phyloP scores from a whole-genome alignment of 108 stramenopile genomes.

The Hondaea fermentalgiana region DNA sequence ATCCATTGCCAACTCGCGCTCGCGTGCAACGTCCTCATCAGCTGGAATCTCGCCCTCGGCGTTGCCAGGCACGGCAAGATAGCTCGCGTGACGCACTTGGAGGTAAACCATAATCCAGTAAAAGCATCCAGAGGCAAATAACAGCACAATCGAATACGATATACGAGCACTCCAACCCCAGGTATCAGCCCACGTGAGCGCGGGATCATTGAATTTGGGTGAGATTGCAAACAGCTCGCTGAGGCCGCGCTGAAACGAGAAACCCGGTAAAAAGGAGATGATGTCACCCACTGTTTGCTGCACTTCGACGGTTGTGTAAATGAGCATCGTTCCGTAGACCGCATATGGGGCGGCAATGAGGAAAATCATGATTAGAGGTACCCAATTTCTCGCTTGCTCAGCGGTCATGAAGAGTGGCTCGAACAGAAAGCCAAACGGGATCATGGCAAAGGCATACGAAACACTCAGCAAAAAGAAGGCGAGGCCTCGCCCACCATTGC shows the following conservation, averaged over 20 bases:
- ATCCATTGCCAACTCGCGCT: slow-evolving; percentile 24
- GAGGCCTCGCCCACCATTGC: background rate
- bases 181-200: slow-evolving; percentile 33
- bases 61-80: background rate
- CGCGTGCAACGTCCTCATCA: slow-evolving; percentile 21
- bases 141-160: slow-evolving; percentile 32
- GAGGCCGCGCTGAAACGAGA: slow-evolving; percentile 45
- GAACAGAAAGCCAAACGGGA: slow-evolving; percentile 41
- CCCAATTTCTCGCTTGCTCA: slow-evolving; percentile 36
- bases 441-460: slow-evolving; percentile 32
- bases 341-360: slow-evolving; percentile 31
- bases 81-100: slow-evolving; percentile 20
- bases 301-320: background rate
- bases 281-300: slow-evolving; percentile 39
- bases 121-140: slow-evolving; percentile 29
- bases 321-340: slow-evolving; percentile 25
- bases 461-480: slow-evolving; percentile 26
- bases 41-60: slow-evolving; percentile 9
- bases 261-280: slow-evolving; percentile 29
- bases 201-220: slow-evolving; percentile 18
- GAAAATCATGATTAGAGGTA: slow-evolving; percentile 31
- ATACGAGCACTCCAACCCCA: slow-evolving; percentile 42
- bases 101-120: slow-evolving; percentile 35
- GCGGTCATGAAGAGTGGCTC: slow-evolving; percentile 35
- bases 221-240: slow-evolving; percentile 32